Percentiles rank a stretch among this genome's conserved stretches.
These are phyloP conservation scores for Endocladia muricata DNA, from an alignment of 31 red algal genomes.

Conservation along the genomic window DNA sequence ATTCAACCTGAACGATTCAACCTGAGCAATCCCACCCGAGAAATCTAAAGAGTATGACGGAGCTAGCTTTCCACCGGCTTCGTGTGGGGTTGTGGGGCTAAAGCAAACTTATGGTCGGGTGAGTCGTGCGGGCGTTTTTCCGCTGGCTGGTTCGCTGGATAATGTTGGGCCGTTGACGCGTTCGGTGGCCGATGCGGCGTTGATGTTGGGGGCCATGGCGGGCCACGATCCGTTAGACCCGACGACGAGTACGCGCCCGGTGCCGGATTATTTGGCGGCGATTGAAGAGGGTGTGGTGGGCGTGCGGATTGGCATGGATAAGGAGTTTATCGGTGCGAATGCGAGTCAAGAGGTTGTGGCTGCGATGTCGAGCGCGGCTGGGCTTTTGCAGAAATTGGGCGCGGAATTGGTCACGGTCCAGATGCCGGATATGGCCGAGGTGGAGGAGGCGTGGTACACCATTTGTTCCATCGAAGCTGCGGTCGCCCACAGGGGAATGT, in stretches of 20 bases:
- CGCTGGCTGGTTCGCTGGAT: conserved; percentile 25
- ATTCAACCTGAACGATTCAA: too few species aligned
- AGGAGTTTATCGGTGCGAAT: background rate
- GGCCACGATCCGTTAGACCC: conserved; percentile 1
- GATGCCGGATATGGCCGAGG: background rate
- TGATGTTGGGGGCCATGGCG: background rate
- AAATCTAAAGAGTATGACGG: too few species aligned
- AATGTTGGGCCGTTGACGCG: background rate
- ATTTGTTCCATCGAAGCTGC: background rate
- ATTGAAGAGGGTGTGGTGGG: background rate
- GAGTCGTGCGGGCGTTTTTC: conserved; percentile 10
- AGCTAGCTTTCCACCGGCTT: too few species aligned
- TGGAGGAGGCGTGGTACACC: background rate
- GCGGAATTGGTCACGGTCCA: background rate
- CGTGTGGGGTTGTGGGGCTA: too few species aligned
- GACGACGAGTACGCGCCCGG: background rate
- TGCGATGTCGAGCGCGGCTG: background rate
- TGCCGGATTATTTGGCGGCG: background rate
- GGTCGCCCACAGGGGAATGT: background rate
- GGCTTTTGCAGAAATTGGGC: background rate
- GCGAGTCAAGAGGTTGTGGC: background rate
- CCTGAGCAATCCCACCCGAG: too few species aligned
- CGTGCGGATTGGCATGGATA: background rate
- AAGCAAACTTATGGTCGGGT: too few species aligned
- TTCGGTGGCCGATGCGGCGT: background rate